Conservation (phyloP, 2,329 filamentous ascomycete genomes). For the Talaromyces marneffei region DNA sequence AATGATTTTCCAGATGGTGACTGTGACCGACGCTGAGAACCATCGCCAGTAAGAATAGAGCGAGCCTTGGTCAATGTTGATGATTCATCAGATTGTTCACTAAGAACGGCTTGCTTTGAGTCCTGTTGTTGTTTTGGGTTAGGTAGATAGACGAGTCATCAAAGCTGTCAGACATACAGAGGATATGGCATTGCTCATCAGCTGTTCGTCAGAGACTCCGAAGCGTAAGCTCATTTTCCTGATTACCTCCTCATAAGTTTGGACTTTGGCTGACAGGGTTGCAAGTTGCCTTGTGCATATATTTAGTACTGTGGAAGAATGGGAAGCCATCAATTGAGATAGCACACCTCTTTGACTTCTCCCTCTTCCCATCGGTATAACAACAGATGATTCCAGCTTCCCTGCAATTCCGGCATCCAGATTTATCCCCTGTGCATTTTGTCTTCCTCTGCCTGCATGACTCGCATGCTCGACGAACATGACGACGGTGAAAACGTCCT, state of each 20-base stretch:
- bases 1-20: conserved; percentile 29
- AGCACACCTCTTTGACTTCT: conserved; percentile 39
- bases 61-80: conserved; percentile 17
- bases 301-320: not conserved
- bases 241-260: conserved; percentile 37
- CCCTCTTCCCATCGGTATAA: conserved; percentile 43
- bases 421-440: conserved; percentile 43
- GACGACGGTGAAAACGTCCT: conserved; percentile 32
- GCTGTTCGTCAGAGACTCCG: conserved; percentile 31
- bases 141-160: not conserved
- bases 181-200: conserved; percentile 30
- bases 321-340: not conserved
- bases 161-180: conserved; percentile 22
- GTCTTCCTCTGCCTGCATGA: conserved; percentile 43
- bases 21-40: conserved; percentile 20
- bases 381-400: conserved; percentile 40
- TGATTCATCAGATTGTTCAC: conserved; percentile 19
- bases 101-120: conserved; percentile 2
- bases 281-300: conserved; percentile 33
- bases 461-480: conserved; percentile 40
- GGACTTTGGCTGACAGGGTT: conserved; percentile 37
- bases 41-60: conserved; percentile 17
- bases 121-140: conserved; percentile 13
- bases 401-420: conserved; percentile 40
- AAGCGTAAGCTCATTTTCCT: conserved; percentile 32